A percentile compares a stretch with the other conserved stretches of the same genome.
Evolutionary conservation across 805 yeast genomes (phyloP).

Genomic region (Saturnispora dispora): DNA sequence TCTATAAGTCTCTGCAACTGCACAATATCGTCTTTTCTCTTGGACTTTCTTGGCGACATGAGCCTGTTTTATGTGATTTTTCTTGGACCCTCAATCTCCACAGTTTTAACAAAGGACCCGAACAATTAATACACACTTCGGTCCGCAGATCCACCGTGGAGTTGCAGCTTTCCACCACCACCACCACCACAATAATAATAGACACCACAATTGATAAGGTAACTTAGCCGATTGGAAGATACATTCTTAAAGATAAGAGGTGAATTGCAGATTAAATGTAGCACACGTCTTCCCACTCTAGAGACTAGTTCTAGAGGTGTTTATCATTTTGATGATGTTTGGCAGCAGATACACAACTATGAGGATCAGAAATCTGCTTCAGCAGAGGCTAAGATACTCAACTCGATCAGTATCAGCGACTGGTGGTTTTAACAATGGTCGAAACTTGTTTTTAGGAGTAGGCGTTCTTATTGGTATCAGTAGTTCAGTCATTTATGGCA

Average conservation of each 20-base stretch:
- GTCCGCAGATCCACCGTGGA: background rate
- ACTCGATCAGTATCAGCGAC: background rate
- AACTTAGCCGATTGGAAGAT: background rate
- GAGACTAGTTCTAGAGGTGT: background rate
- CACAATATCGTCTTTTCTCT: background rate
- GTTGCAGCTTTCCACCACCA: background rate
- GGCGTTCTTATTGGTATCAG: background rate
- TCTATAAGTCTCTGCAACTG: background rate
- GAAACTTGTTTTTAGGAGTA: background rate
- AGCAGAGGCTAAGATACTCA: background rate
- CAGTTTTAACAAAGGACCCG: background rate
- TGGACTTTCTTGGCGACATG: background rate
- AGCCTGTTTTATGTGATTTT: background rate
- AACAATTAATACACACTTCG: background rate
- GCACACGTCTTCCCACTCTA: background rate
- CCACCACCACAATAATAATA: background rate
- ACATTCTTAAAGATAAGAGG: background rate
- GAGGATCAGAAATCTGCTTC: background rate
- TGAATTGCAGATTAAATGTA: background rate
- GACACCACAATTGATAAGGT: background rate
- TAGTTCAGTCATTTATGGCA: constrained; percentile 14
- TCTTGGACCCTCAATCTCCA: background rate
- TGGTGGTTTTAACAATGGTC: background rate
- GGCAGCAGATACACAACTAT: background rate
- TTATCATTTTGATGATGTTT: background rate